A percentile compares a stretch with the other conserved stretches of the same genome.
Evolutionary conservation across 1,139 yeast genomes (phyloP).

Genomic region (Hyphopichia buzzinii): DNA sequence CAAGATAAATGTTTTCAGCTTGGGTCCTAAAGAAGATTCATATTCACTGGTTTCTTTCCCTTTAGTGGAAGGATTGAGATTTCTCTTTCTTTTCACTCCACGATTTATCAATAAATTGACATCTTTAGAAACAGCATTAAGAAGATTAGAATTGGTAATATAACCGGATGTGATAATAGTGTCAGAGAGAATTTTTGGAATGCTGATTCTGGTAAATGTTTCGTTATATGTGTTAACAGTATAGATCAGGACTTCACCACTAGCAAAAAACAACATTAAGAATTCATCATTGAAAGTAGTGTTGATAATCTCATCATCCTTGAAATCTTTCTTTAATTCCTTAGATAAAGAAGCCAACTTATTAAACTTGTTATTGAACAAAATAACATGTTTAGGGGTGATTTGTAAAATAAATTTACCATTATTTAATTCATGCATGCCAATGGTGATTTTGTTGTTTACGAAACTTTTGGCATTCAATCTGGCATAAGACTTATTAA

Average conservation of each 20-base stretch:
- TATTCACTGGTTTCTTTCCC: conserved; percentile 1
- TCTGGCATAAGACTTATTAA: conserved; percentile 65
- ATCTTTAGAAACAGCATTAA: conserved; percentile 43
- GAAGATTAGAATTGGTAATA: conserved; percentile 46
- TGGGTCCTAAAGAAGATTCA: conserved; percentile 23
- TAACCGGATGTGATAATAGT: conserved; percentile 70
- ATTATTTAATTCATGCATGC: conserved; percentile 59
- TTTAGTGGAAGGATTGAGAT: conserved; percentile 4
- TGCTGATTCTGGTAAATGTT: conserved; percentile 32
- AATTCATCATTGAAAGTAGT: conserved; percentile 52
- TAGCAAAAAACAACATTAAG: conserved; percentile 51
- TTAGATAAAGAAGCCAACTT: conserved; percentile 32
- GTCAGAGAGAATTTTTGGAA: conserved; percentile 55
- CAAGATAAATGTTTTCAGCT: conserved; percentile 56
- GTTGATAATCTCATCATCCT: conserved; percentile 50
- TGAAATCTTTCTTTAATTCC: conserved; percentile 36
- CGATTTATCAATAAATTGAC: conserved; percentile 29
- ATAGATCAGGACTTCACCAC: conserved; percentile 56
- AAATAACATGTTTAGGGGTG: conserved; percentile 60
- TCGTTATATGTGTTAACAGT: conserved; percentile 41
- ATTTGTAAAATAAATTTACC: conserved; percentile 71
- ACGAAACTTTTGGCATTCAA: conserved; percentile 64
- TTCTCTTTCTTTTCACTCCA: conserved; percentile 31
- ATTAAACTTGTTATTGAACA: conserved; percentile 66
- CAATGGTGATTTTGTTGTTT: conserved; percentile 62